phyloP scores from a whole-genome alignment of 2,329 filamentous ascomycete species.

The Paecilomyces formosus region DNA sequence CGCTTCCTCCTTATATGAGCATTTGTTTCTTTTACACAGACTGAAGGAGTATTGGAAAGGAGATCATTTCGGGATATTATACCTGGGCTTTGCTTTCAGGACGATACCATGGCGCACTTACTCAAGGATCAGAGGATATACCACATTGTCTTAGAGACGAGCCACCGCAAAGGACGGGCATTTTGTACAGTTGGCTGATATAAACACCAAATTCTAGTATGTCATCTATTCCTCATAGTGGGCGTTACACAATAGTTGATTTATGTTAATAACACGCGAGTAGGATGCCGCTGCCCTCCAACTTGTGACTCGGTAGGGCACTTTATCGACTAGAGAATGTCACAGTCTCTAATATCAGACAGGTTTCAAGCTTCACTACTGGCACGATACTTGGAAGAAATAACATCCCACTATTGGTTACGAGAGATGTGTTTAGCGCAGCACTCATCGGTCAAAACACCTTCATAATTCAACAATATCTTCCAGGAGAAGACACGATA shows the following conservation, averaged over 20 bases:
- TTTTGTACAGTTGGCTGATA: not conserved
- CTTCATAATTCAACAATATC: not conserved
- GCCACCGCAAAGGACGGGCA: not conserved
- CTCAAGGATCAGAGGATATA: not conserved
- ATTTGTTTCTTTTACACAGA: not conserved
- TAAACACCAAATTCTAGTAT: not conserved
- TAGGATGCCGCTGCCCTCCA: not conserved
- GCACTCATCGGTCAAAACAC: not conserved
- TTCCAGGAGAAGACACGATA: not conserved
- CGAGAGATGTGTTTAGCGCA: not conserved
- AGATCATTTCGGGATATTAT: not conserved
- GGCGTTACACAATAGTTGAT: not conserved
- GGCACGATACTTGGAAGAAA: not conserved
- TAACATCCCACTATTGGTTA: not conserved
- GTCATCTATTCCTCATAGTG: not conserved
- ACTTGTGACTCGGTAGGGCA: not conserved
- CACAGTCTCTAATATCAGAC: not conserved
- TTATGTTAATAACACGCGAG: not conserved
- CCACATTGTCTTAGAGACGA: not conserved
- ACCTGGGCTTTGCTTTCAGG: not conserved
- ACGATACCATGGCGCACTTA: not conserved
- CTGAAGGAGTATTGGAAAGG: not conserved
- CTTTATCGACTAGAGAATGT: not conserved
- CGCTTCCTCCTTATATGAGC: conserved; percentile 80
- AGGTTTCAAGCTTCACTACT: no score